A percentile compares a stretch with the other conserved stretches of the same genome.
Evolutionary conservation across 495 filamentous ascomycete species (phyloP).

Genomic region (Podospora appendiculata): DNA sequence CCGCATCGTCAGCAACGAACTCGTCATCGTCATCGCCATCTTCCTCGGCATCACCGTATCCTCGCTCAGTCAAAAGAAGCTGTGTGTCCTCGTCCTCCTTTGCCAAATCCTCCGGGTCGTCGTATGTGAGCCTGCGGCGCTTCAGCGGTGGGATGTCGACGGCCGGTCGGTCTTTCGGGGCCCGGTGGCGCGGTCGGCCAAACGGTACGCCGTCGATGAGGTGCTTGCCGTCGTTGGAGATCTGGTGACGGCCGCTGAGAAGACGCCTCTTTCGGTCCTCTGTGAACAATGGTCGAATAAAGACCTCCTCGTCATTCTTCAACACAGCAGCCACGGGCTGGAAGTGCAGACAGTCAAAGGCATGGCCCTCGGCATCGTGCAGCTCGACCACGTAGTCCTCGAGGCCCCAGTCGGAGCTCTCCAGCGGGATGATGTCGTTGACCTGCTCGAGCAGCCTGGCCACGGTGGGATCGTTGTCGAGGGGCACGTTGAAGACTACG

Average conservation of each 20-base stretch:
- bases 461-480: conserved; percentile 56
- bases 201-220: conserved; percentile 87
- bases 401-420: conserved; percentile 75
- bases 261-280: conserved; percentile 67
- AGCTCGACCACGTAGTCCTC: conserved; percentile 92
- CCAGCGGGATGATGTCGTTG: conserved; percentile 76
- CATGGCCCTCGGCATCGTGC: conserved; percentile 39
- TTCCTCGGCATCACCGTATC: neutral
- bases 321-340: conserved; percentile 61
- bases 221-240: conserved; percentile 70
- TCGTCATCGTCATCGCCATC: conserved; percentile 25
- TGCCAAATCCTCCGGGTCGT: conserved; percentile 33
- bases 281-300: conserved; percentile 69
- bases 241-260: conserved; percentile 76
- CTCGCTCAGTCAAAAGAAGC: neutral
- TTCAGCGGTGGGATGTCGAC: conserved; percentile 73
- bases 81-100: conserved; percentile 11
- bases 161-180: conserved; percentile 52
- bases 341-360: conserved; percentile 89
- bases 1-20: conserved; percentile 9
- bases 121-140: conserved; percentile 48
- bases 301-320: conserved; percentile 68
- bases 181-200: conserved; percentile 61
- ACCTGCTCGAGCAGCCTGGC: conserved; percentile 77
- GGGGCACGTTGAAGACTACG: conserved; percentile 63